Evolutionary conservation across 495 filamentous ascomycete genomes (phyloP).

Genomic region (Beverwykella pulmonaria): DNA sequence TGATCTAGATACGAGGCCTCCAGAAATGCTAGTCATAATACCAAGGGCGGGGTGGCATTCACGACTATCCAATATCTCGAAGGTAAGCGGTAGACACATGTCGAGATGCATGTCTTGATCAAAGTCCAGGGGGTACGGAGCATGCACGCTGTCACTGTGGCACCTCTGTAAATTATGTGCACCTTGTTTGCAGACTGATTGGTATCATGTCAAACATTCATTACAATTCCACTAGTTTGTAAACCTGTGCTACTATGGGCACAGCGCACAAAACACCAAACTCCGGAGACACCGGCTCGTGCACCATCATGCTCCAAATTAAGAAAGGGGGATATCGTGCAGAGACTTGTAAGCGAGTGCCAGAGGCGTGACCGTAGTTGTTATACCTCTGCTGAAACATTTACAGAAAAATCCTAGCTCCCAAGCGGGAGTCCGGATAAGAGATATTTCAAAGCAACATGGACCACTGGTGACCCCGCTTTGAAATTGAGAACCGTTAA

Average conservation of each 20-base stretch:
- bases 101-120: neutral
- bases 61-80: too few relatives aligned
- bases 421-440: neutral
- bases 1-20: neutral
- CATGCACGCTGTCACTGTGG: neutral
- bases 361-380: neutral
- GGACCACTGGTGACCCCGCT: neutral
- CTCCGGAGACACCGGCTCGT: slow-evolving; percentile 6
- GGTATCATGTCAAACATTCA: slow-evolving; percentile 5
- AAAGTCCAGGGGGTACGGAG: too few relatives aligned
- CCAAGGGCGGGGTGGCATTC: neutral
- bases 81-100: too few relatives aligned
- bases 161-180: neutral
- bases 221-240: neutral
- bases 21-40: neutral
- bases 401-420: slow-evolving; percentile 10
- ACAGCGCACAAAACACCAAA: slow-evolving; percentile 3
- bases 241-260: neutral
- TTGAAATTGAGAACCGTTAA: neutral
- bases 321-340: slow-evolving; percentile 13
- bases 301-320: neutral
- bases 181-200: neutral
- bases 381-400: slow-evolving; percentile 9
- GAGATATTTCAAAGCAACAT: slow-evolving; percentile 9
- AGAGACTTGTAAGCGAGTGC: slow-evolving; percentile 4